Conservation (phyloP, 345 rosid genomes). For the Pistacia vera region DNA sequence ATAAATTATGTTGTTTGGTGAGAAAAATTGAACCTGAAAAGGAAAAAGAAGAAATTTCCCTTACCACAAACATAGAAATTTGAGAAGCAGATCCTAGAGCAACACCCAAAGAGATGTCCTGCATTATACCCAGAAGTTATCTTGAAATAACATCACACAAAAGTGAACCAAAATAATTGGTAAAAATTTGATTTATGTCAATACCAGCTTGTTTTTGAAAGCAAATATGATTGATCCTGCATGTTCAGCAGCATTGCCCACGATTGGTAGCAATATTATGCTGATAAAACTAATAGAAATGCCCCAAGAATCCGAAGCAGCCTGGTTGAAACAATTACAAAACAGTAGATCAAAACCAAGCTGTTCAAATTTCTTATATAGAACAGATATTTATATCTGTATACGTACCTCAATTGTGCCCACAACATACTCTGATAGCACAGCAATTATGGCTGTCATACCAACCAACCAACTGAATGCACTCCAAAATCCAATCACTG, state of each 20-base stretch:
- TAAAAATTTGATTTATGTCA: not conserved
- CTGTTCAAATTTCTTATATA: not conserved
- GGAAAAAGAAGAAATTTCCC: too few relatives aligned
- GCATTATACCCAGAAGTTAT: constrained; percentile 9
- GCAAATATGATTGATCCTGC: constrained; percentile 94
- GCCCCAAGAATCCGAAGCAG: constrained; percentile 90
- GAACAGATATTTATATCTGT: not conserved
- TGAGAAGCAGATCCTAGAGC: constrained; percentile 94
- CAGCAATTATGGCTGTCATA: constrained; percentile 78
- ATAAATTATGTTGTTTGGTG: not conserved
- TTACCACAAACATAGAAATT: constrained; percentile 92
- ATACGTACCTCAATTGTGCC: constrained; percentile 80
- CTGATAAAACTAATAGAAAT: constrained; percentile 84
- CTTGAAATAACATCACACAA: not conserved
- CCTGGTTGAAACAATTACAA: constrained; percentile 35
- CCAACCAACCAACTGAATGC: constrained; percentile 71
- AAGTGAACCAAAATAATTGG: too few relatives aligned
- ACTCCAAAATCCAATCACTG: constrained; percentile 84
- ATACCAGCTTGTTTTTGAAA: constrained; percentile 86
- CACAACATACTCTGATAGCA: constrained; percentile 84
- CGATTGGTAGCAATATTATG: constrained; percentile 84
- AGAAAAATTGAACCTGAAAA: too few relatives aligned
- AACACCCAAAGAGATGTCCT: constrained; percentile 91
- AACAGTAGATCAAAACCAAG: not conserved
- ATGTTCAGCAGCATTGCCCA: constrained; percentile 98